Evolutionary conservation across 2,329 filamentous ascomycete genomes (phyloP), one percentile per base, ranked within the genome.

Genomic region (Apiospora phragmitis): DNA sequence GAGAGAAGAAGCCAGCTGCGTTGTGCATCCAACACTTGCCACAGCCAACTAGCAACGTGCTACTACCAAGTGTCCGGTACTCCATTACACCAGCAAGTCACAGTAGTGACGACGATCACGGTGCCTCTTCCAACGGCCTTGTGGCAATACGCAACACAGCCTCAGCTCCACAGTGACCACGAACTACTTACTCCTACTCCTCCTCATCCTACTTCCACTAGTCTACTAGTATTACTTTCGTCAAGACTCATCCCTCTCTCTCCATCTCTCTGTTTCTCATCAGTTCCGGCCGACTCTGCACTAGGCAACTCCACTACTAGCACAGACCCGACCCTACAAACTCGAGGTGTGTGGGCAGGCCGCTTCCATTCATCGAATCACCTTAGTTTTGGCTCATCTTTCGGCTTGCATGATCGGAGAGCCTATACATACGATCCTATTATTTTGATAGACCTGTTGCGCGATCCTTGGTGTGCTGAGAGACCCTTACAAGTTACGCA

Each of bases 401-500:
- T 35, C 55, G 55, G 55, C 18, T 62, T 62, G 55, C 55, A 62
- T 62, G 32, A 62, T 62, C 21, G 9, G 32, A 38, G 18, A 62
- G 55, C 32, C 55, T 29, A 38, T 62, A 62, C 55, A 38, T n/a
- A 38, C 55, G 18, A 62, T 38, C 8, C 55, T 35, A n/a, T 62
- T 62, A 32, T n/a, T 62, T 38, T 14, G 32, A 29, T 38, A 62
- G 32, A 62, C 55, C 21, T n/a, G 21, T 62, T n/a, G 45, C 62
- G 69, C 65, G 38, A 67, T 68, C 65, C 69, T 49, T 41, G 55
- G 55, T 62, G 32, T 32, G n/a, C n/a, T 38, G 55, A 62, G 93
- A 1, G 92, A 97, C 73, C 97, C 96, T 8, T 96, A 99, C 86
- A 98, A 98, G 87, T 95, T 95, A 74, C 97, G 94, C 77, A 96